Evolutionary conservation across 2,329 filamentous ascomycete species (phyloP), one percentile per base, ranked within the genome.

Genomic region (Chaetothyriales sp.): DNA sequence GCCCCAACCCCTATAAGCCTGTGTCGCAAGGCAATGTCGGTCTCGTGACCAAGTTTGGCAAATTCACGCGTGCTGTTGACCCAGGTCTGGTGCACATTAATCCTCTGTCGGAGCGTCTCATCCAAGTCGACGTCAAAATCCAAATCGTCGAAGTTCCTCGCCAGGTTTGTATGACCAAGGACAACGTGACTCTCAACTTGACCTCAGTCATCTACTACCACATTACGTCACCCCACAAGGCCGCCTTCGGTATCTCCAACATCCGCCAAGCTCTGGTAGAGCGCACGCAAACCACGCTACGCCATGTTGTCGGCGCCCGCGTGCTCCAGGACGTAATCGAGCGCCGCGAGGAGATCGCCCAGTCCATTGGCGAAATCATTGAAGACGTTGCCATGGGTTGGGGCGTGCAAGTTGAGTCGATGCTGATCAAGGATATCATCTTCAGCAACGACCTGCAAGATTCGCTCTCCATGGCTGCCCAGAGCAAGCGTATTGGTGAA

Each of bases 171-270:
- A 98, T 98, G 89, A 98, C 92, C 68, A 97, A 97, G 74, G 92
- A 98, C 76, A 98, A 98, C 64, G 92, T 97, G 58, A 94, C 86
- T 46, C 77, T 98, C 44, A 83, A 89, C 63, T 77, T 98, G 60
- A 97, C 89, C 47, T 94, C 87, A 5, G 92, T 98, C 66, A 95
- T 98, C 72, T 98, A 98, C 78, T 98, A 98, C 75, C 89, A 95
- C 76, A 90, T 98, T 65, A 86, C 84, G 51, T 85, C 86, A 25
- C 92, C 92, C 1, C 90, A 97, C 78, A 95, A 94, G 73, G 89
- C 90, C 54, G 90, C 92, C 54, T 98, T 97, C 66, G 92, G 92
- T 60, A 95, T 98, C 67, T 77, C 84, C 70, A 92, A 97, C 68
- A 85, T 98, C 56, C 85, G 86, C 61, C 89, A 94, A 71, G 92